Evolutionary conservation across 768 basidiomycete species (phyloP), one percentile per base, ranked within the genome.

Genomic region (Leccinum longicurvipes): DNA sequence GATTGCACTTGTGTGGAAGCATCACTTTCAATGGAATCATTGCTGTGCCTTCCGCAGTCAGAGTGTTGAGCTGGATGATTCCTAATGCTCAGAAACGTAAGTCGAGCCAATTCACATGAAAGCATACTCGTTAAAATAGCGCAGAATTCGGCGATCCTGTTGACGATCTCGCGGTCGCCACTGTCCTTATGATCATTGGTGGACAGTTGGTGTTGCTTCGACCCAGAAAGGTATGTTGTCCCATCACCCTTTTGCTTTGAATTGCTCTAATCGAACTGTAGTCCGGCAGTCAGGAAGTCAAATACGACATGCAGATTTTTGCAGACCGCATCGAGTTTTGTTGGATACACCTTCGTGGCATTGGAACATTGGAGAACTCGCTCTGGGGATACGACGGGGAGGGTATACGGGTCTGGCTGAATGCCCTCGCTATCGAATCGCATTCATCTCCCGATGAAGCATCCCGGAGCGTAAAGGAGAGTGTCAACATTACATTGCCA

Each of bases 321-420:
- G 93, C 96, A 0, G 93, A 97, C 58, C 84, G 87, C n/a, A 91
- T 98, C 60, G 96, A 99, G 67, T 94, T 97, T 67, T 99, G 95
- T 72, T 99, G 96, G 96, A 97, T 95, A 52, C 96, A 98, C 76
- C 77, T 99, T 42, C 84, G 89, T 36, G 96, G 96, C 2, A 93
- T 99, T 39, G 91, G 88, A 6, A 84, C 91, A 2, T 74, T 99
- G 47, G 96, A 98, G 68, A 99, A 99, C 73, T 98, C 95, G 6
- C 76, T 99, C 21, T 99, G 96, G 96, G 96, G 87, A 1, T 99
- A 92, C 70, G 96, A 98, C 60, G 96, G 94, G 3, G 79, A 83
- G 57, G 84, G 84, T 10, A 88, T 99, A 63, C 78, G 93, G 28
- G 86, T 98, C 15, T 99, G 97, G 97, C 76, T 99, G 24, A 95